A percentile compares a stretch with the other conserved stretches of the same genome.
These are phyloP conservation scores for Pleurotus tuoliensis DNA, from an alignment of 768 basidiomycete genomes.

Conservation along the genomic window DNA sequence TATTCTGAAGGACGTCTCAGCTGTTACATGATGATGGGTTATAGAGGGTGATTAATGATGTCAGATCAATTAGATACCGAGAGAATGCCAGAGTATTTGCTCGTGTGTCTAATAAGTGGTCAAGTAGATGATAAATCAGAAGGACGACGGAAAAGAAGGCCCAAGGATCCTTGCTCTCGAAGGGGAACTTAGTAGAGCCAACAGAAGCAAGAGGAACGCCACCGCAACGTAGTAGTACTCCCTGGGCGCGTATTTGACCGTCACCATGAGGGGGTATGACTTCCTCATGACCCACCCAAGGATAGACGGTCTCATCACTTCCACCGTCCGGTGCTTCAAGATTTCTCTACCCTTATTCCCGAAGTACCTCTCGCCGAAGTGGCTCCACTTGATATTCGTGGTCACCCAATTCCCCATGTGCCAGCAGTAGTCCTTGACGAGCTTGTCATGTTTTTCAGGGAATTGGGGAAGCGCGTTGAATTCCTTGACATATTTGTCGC, in stretches of 20 bases:
- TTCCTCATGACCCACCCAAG: neutral
- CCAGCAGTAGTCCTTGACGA: conserved; percentile 38
- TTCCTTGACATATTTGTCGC: conserved; percentile 31
- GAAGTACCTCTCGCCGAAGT: conserved; percentile 40
- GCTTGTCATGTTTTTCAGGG: conserved; percentile 35
- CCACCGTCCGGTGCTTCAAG: conserved; percentile 12
- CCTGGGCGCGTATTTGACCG: conserved; percentile 1
- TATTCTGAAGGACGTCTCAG: too few relatives aligned
- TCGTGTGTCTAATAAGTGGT: too few relatives aligned
- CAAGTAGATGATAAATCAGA: too few relatives aligned
- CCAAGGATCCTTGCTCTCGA: too few relatives aligned
- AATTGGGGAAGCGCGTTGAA: conserved; percentile 36
- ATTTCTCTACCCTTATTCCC: conserved; percentile 29
- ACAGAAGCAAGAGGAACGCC: too few relatives aligned
- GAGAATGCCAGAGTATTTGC: too few relatives aligned
- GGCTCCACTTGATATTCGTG: conserved; percentile 47
- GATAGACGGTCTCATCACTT: neutral
- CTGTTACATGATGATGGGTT: too few relatives aligned
- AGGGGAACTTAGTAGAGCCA: too few relatives aligned
- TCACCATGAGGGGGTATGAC: neutral
- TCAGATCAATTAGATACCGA: too few relatives aligned
- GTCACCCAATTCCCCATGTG: conserved; percentile 51
- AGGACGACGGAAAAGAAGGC: too few relatives aligned
- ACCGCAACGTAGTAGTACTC: neutral
- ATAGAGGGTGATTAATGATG: too few relatives aligned